Percentiles rank a stretch among this genome's conserved stretches.
These are phyloP conservation scores for Skeletonema grethae DNA, from an alignment of 108 stramenopile genomes.

Conservation along the genomic window DNA sequence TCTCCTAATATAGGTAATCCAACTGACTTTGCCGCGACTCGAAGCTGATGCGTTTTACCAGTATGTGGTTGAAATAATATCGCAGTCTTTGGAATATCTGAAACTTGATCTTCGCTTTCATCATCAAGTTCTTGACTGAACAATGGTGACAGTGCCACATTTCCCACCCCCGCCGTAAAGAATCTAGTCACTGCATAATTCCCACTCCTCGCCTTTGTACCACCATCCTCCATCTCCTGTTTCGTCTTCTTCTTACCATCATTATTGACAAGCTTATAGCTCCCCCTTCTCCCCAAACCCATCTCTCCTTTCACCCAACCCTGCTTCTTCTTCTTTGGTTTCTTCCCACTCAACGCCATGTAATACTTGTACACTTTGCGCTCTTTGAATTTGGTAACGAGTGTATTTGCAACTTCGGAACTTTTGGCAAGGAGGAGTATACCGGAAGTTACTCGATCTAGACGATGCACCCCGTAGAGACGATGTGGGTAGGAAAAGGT, in stretches of 20 bases:
- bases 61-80: conserved; percentile 79
- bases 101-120: no score
- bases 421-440: conserved; percentile 80
- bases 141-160: conserved; percentile 8
- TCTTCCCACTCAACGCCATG: conserved; percentile 66
- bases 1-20: conserved; percentile 77
- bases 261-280: conserved; percentile 62
- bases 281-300: conserved; percentile 67
- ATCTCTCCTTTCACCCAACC: conserved; percentile 78
- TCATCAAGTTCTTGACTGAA: conserved; percentile 6
- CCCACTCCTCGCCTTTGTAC: not conserved
- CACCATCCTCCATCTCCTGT: not conserved
- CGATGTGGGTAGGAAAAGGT: conserved; percentile 37
- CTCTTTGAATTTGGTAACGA: conserved; percentile 50
- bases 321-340: conserved; percentile 64
- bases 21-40: conserved; percentile 81
- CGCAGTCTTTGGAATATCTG: conserved; percentile 47
- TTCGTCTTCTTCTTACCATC: not conserved
- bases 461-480: conserved; percentile 81
- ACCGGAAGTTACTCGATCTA: conserved; percentile 80
- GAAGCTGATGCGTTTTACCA: conserved; percentile 83
- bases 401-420: conserved; percentile 42
- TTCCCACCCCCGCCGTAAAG: conserved; percentile 61
- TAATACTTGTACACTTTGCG: conserved; percentile 58
- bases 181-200: conserved; percentile 72